Base-by-base conservation (phyloP, 441 rosid genomes). In the Adansonia madagascariensis region DNA sequence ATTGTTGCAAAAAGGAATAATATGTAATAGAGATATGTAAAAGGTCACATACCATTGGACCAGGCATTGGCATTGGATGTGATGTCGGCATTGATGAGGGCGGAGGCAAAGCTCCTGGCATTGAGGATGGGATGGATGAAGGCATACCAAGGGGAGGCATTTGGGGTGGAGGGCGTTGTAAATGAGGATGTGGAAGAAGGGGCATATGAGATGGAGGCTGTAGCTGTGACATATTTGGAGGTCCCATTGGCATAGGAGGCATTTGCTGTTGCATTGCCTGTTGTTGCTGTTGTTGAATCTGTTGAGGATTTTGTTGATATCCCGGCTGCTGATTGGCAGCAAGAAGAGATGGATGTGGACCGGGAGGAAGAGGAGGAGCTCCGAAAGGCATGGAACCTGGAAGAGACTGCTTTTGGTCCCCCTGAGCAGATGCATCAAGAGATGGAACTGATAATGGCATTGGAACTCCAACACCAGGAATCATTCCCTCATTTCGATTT, bases 391-490 rank as follows among this genome's bases (percentile, higher is more conserved):
- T 84, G 20, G 95, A 85, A 73, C 85, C 86, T 31, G 90, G 87
- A 85, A 83, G 89, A 76, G 88, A 80, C 80, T 90, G 97, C 80
- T 85, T 91, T 83, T 89, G 97, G 53, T 95, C 99, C 71, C 98
- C 99, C 79, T 90, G 99, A 80, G 86, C 82, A 65, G 94, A 84
- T 71, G 75, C 81, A 86, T 94, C 97, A 77, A 91, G 88, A 66
- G 88, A 81, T 49, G 87, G 85, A 87, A 90, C 83, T n/a, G 88
- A 78, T 73, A 88, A 76, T 0, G 94, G 94, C 94, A 92, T 92
- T 41, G 98, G 94, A 78, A 88, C 90, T 81, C 98, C 99, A n/a
- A 96, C 81, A 73, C 99, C 99, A 2, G 99, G 99, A 83, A 96
- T 96, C 50, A 92, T 89, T 79, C 98, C 98, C 82, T 96, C 99